Evolutionary conservation across 148 eudicot species (phyloP).

Genomic region (Vaccinium darrowii): DNA sequence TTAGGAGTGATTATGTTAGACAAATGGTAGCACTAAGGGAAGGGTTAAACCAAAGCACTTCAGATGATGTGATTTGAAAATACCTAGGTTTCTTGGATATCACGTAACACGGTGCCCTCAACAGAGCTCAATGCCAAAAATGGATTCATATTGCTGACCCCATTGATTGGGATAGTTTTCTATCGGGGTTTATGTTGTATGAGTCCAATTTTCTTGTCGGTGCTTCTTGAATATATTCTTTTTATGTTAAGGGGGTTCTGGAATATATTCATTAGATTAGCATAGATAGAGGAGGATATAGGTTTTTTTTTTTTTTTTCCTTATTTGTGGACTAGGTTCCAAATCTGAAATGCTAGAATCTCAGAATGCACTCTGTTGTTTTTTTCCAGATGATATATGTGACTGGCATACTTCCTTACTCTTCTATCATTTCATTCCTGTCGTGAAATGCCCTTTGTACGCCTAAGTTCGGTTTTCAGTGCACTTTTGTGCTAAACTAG

Average conservation of each 20-base stretch:
- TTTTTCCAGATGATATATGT: neutral
- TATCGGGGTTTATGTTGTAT: neutral
- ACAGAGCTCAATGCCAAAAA: neutral
- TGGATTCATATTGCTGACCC: neutral
- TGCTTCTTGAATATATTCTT: neutral
- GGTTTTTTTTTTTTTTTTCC: neutral
- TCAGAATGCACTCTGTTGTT: neutral
- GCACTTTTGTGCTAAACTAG: neutral
- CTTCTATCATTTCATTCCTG: neutral
- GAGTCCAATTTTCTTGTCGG: neutral
- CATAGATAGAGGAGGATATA: neutral
- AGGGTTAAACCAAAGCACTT: neutral
- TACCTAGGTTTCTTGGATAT: neutral
- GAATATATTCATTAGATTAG: neutral
- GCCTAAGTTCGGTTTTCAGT: neutral
- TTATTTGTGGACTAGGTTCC: neutral
- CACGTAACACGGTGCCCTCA: neutral
- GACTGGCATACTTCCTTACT: neutral
- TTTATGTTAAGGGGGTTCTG: neutral
- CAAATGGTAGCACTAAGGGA: neutral
- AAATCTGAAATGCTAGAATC: neutral
- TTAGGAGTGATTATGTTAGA: neutral
- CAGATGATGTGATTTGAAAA: neutral
- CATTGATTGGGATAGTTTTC: neutral
- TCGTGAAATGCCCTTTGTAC: neutral